phyloP scores from a whole-genome alignment of 768 basidiomycete genomes.

The Leccinum subtestaceum region DNA sequence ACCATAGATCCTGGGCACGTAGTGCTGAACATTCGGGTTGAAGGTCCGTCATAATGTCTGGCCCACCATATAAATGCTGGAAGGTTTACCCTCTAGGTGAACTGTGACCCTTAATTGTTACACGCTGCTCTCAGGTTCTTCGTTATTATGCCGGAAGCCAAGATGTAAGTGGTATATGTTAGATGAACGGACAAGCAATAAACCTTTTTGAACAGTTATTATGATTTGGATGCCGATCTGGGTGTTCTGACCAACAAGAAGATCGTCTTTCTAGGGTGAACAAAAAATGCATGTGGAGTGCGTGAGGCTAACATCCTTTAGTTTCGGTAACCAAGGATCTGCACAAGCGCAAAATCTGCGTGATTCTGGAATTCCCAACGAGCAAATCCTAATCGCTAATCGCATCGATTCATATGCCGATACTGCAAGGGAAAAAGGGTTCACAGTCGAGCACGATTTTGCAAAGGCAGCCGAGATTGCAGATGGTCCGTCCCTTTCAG shows the following conservation, averaged over 20 bases:
- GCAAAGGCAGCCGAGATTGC: conserved; percentile 52
- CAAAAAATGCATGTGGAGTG: neutral
- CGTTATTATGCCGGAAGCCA: conserved; percentile 38
- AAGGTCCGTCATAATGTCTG: conserved; percentile 1
- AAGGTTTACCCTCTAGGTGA: neutral
- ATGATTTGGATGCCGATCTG: conserved; percentile 61
- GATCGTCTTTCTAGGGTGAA: conserved; percentile 60
- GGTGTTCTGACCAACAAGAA: conserved; percentile 44
- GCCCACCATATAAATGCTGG: conserved; percentile 3
- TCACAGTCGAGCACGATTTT: conserved; percentile 57
- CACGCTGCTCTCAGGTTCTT: neutral
- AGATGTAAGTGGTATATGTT: conserved; percentile 43
- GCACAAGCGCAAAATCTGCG: conserved; percentile 66
- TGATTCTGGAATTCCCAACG: conserved; percentile 60
- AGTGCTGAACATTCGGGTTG: neutral
- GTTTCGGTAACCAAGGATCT: conserved; percentile 65
- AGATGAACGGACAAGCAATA: neutral
- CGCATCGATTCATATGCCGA: conserved; percentile 55
- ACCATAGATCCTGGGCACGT: neutral
- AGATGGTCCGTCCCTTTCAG: conserved; percentile 41
- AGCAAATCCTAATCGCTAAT: conserved; percentile 59
- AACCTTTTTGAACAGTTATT: conserved; percentile 34
- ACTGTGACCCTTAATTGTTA: neutral
- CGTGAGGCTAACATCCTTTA: conserved; percentile 19
- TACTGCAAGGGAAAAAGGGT: conserved; percentile 54